Base-by-base conservation (phyloP, 352 stramenopile species). In the Phytophthora litchii region DNA sequence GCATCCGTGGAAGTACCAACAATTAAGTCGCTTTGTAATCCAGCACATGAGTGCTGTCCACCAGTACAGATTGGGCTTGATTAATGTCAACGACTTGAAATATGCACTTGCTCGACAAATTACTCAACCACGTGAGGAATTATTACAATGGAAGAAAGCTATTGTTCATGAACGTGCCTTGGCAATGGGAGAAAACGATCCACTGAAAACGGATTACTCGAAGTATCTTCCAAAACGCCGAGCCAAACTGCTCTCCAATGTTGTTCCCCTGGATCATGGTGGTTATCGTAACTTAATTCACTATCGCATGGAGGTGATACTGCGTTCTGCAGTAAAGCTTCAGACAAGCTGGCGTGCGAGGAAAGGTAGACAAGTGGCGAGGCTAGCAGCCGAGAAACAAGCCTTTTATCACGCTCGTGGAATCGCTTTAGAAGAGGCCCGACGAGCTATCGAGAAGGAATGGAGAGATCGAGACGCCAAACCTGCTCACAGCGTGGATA, bases 151-250 rank as follows among this genome's bases (percentile, higher is more conserved):
- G 64, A 78, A 82, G 19, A 95, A 96, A 53, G 54, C 76, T 29
- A 56, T 80, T 4, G 86, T 97, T 9, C 92, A 98, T 60, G 87
- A 97, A 43, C 78, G 86, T 1, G 91, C 92, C 0, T 60, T 97
- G 4, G 81, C 88, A 0, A 96, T 96, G 84, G 92, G 92, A 11
- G 81, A 92, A 42, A 95, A 97, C 49, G 92, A 98, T 38, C 88
- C 91, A 0, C 64, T 97, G 10, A 98, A 97, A 67, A 85, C 89
- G 1, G 89, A 98, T 60, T 98, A 98, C 61, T 93, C 86, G 10
- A 95, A 92, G 60, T 97, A 97, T 34, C 57, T 98, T 1, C 76
- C 76, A 13, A 89, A 88, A 49, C 74, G 86, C 3, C 67, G 76
- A 35, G 66, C 72, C 1, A 89, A 88, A 42, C 38, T 92, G 16